Base-by-base conservation (phyloP, 1,139 yeast species). In the Debaryomyces nepalensis region DNA sequence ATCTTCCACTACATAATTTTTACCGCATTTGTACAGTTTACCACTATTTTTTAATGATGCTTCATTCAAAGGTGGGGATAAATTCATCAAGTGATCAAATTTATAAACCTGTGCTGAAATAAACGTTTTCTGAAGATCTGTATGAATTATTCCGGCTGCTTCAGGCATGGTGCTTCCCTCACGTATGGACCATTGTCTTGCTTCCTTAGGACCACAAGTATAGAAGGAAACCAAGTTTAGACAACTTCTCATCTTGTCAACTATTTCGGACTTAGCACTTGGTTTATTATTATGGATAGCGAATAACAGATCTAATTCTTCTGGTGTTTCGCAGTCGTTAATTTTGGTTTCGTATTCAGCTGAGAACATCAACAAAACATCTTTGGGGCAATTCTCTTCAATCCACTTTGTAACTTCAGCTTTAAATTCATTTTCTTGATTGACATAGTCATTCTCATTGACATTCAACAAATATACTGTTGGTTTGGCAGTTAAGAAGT, bases 91-190 rank as follows among this genome's bases (percentile, higher is more conserved):
- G 58, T 95, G 98, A 8, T 75, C 75, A 70, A 82, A 91, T 61
- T 89, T 91, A 69, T 88, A 88, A 46, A 93, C 90, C 58, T 90
- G 87, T 6, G 96, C 96, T 52, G 81, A 78, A 46, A 91, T 83
- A 59, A 91, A 91, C 1, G 96, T 87, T 57, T 84, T 80, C 66
- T 85, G 85, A 46, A 90, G 70, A 63, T 90, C 97, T 5, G 91
- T 85, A 63, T 93, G 98, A 49, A 91, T 91, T 29, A 88, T 85
- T 18, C 96, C 96, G 0, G 98, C 98, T 1, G 97, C 97, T 49
- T 88, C 88, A 11, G 95, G 95, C 7, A 96, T 96, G 38, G 81
- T 75, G 26, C 88, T 82, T 23, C 91, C 88, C 51, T 75, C 69
- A 51, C 95, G 75, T 38, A 91, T 74, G 9, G 95, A 87, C 98